Conservation (phyloP, 2,329 filamentous ascomycete species). For the Trichophyton benhamiae region DNA sequence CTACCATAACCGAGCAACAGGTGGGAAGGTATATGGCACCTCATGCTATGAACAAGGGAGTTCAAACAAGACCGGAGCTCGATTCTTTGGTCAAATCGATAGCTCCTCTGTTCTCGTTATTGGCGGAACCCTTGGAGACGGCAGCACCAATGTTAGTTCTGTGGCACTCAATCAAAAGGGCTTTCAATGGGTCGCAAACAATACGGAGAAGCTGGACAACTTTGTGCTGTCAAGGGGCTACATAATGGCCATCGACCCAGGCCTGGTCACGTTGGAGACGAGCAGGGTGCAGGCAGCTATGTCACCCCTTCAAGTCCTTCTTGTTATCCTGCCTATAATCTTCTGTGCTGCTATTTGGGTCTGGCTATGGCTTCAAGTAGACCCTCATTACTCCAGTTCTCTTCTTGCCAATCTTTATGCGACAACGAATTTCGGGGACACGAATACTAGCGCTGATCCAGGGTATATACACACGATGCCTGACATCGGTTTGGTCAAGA, state of each 20-base stretch:
- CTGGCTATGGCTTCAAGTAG: slow-evolving; percentile 6
- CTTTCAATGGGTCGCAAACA: slow-evolving; percentile 9
- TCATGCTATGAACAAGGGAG: slow-evolving; percentile 5
- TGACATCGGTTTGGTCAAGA: slow-evolving; percentile 9
- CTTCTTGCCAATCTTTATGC: slow-evolving; percentile 12
- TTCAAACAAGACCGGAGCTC: slow-evolving; percentile 6
- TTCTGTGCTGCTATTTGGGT: slow-evolving; percentile 8
- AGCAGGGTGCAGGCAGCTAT: slow-evolving; percentile 9
- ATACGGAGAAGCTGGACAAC: slow-evolving; percentile 5
- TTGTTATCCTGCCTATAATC: slow-evolving; percentile 9
- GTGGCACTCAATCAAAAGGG: slow-evolving; percentile 10
- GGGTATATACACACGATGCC: slow-evolving; percentile 11
- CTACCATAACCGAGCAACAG: slow-evolving; percentile 9
- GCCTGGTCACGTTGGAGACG: slow-evolving; percentile 6
- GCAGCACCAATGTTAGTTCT: slow-evolving; percentile 6
- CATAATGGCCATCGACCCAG: slow-evolving; percentile 8
- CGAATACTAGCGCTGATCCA: slow-evolving; percentile 8
- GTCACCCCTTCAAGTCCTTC: slow-evolving; percentile 10
- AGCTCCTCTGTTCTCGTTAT: slow-evolving; percentile 10
- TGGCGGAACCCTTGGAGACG: slow-evolving; percentile 9
- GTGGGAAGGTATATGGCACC: slow-evolving; percentile 8
- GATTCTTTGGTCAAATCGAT: slow-evolving; percentile 10
- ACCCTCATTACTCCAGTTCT: slow-evolving; percentile 9
- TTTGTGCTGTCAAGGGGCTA: slow-evolving; percentile 11
- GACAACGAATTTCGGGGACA: slow-evolving; percentile 10